Conservation (phyloP, 257 asterid species). For the Primulina tabacum region DNA sequence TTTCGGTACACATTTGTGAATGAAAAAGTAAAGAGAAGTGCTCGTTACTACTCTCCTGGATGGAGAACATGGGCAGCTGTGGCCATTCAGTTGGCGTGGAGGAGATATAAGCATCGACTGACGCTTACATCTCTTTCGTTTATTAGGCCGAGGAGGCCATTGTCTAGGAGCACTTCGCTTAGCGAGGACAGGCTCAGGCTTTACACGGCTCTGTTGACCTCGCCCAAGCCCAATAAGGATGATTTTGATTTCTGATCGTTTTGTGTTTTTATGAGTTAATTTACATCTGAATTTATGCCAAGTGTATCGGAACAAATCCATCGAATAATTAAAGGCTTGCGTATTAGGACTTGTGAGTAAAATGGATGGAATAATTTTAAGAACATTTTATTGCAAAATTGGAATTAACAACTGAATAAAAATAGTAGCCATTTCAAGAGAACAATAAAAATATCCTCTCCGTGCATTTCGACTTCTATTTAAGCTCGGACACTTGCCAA, state of each 20-base stretch:
- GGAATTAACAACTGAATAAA: too few relatives aligned
- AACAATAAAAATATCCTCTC: too few relatives aligned
- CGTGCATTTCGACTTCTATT: too few relatives aligned
- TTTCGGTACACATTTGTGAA: constrained; percentile 92
- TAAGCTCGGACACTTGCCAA: too few relatives aligned
- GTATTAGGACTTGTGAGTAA: too few relatives aligned
- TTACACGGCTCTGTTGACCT: constrained; percentile 77
- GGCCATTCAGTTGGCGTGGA: constrained; percentile 93
- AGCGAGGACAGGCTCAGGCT: constrained; percentile 92
- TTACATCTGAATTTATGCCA: background rate
- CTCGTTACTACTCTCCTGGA: constrained; percentile 91
- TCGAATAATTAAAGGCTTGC: too few relatives aligned
- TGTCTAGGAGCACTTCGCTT: constrained; percentile 78
- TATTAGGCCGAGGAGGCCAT: constrained; percentile 79
- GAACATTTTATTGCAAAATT: too few relatives aligned
- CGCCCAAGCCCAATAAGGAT: constrained; percentile 95
- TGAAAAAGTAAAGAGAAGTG: constrained; percentile 87
- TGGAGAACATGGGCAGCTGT: constrained; percentile 99
- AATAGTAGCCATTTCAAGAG: too few relatives aligned
- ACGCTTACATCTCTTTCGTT: constrained; percentile 81
- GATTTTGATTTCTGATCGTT: constrained; percentile 55
- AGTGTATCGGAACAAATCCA: too few relatives aligned
- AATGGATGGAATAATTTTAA: too few relatives aligned
- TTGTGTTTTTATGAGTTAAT: background rate
- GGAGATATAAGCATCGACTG: constrained; percentile 71